A percentile compares a stretch with the other conserved stretches of the same genome.
phyloP scores from a whole-genome alignment of 148 eudicot genomes.

The Dysphania ambrosioides region DNA sequence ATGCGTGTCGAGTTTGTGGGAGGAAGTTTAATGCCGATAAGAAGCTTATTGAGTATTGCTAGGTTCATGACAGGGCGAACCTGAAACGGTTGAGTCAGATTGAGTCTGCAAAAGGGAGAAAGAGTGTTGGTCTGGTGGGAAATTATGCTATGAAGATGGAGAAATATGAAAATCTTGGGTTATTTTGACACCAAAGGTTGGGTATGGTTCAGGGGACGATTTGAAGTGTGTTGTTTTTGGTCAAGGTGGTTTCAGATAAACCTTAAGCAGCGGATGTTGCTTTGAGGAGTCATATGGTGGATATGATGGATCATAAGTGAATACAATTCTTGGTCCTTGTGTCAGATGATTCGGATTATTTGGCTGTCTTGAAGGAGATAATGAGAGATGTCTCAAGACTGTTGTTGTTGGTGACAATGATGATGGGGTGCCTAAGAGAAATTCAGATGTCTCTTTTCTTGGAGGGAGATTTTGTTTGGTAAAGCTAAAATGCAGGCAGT shows the following conservation, averaged over 20 bases:
- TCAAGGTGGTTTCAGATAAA: conserved; percentile 50
- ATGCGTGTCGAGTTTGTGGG: conserved; percentile 72
- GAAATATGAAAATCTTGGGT: conserved; percentile 55
- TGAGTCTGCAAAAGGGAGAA: conserved; percentile 64
- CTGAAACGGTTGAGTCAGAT: conserved; percentile 64
- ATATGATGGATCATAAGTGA: conserved; percentile 57
- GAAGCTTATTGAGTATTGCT: conserved; percentile 65
- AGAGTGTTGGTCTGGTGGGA: conserved; percentile 57
- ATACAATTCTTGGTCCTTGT: conserved; percentile 66
- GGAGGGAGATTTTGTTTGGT: conserved; percentile 74
- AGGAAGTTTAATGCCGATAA: conserved; percentile 63
- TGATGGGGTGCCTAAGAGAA: conserved; percentile 64
- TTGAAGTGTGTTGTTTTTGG: conserved; percentile 81
- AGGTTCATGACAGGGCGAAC: conserved; percentile 71
- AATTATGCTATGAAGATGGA: conserved; percentile 69
- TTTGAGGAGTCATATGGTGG: conserved; percentile 56
- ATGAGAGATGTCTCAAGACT: conserved; percentile 72
- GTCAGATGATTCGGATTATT: conserved; percentile 74
- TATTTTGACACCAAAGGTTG: conserved; percentile 63
- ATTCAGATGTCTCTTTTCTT: conserved; percentile 70
- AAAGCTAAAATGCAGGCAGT: conserved; percentile 65
- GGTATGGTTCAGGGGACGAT: conserved; percentile 71
- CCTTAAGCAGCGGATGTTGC: conserved; percentile 72
- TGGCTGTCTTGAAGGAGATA: conserved; percentile 61
- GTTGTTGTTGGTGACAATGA: conserved; percentile 73